These are phyloP conservation scores for Beauveria sp. DNA, from an alignment of 2,329 filamentous ascomycete genomes.

Conservation along the genomic window DNA sequence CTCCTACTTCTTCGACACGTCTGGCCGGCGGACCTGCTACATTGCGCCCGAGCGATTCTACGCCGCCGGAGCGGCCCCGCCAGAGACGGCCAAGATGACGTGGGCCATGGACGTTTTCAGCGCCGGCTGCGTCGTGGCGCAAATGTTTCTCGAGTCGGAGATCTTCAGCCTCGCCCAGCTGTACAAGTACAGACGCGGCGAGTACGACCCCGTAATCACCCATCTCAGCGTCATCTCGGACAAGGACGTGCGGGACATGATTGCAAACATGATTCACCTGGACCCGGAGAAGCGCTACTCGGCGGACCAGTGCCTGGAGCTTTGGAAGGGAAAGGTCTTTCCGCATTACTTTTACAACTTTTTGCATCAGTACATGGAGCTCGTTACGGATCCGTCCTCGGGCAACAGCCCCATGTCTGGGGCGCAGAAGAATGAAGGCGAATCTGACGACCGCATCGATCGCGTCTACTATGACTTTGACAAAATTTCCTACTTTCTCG, in stretches of 20 bases:
- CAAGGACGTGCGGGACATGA: slow-evolving; percentile 76
- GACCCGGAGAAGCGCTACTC: slow-evolving; percentile 88
- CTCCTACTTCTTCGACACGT: slow-evolving; percentile 95
- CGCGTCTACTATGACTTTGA: slow-evolving; percentile 92
- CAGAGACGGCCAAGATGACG: slow-evolving; percentile 51
- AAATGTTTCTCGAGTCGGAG: slow-evolving; percentile 88
- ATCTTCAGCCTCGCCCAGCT: slow-evolving; percentile 98
- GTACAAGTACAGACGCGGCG: slow-evolving; percentile 85
- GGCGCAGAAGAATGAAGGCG: slow-evolving; percentile 62
- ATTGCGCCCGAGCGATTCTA: slow-evolving; percentile 90
- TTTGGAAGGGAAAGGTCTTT: slow-evolving; percentile 88
- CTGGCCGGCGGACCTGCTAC: slow-evolving; percentile 86
- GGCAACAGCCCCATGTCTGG: slow-evolving; percentile 66
- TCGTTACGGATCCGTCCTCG: slow-evolving; percentile 84
- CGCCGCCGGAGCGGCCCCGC: slow-evolving; percentile 57
- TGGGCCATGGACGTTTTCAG: slow-evolving; percentile 99
- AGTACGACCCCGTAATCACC: slow-evolving; percentile 80
- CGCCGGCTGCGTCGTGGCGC: slow-evolving; percentile 90
- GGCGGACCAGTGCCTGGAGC: slow-evolving; percentile 86
- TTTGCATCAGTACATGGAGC: slow-evolving; percentile 93
- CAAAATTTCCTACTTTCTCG: slow-evolving; percentile 92
- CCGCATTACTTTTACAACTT: slow-evolving; percentile 97
- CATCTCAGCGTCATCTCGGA: slow-evolving; percentile 84
- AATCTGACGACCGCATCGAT: slow-evolving; percentile 90
- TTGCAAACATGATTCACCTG: slow-evolving; percentile 92